A percentile compares a stretch with the other conserved stretches of the same genome.
Evolutionary conservation across 2,329 filamentous ascomycete species (phyloP).

Genomic region (Ceratocystis huliohia): DNA sequence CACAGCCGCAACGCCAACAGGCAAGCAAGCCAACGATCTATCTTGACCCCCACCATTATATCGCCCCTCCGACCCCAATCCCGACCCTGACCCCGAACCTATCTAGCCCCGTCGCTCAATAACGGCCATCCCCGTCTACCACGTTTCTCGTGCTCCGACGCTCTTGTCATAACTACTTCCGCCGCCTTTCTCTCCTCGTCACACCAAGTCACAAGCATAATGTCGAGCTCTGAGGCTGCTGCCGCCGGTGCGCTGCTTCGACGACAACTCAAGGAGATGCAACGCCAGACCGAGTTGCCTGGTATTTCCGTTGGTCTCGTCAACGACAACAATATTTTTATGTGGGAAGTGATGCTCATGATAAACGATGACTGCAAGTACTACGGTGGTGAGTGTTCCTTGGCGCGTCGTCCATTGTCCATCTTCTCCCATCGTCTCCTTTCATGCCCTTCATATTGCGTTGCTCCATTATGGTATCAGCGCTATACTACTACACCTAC

Average conservation of each 20-base stretch:
- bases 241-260: slow-evolving; percentile 61
- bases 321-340: slow-evolving; percentile 75
- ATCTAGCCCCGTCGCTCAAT: too few species aligned
- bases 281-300: slow-evolving; percentile 76
- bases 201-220: slow-evolving; percentile 20
- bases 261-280: slow-evolving; percentile 89
- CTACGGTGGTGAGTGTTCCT: slow-evolving; percentile 60
- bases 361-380: slow-evolving; percentile 87
- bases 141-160: too few species aligned
- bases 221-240: slow-evolving; percentile 35
- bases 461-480: neutral
- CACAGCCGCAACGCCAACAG: too few species aligned
- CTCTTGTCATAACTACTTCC: too few species aligned
- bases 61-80: too few species aligned
- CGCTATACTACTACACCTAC: neutral
- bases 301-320: slow-evolving; percentile 88
- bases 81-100: too few species aligned
- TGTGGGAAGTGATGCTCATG: slow-evolving; percentile 99
- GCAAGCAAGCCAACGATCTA: too few species aligned
- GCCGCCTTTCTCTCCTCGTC: too few species aligned
- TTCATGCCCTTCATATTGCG: neutral
- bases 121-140: too few species aligned
- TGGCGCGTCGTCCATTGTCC: neutral
- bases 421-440: neutral
- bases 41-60: too few species aligned